Percentiles rank a stretch among this genome's conserved stretches.
Evolutionary conservation across 106 monocot genomes (phyloP).

Genomic region (Platanthera zijinensis): DNA sequence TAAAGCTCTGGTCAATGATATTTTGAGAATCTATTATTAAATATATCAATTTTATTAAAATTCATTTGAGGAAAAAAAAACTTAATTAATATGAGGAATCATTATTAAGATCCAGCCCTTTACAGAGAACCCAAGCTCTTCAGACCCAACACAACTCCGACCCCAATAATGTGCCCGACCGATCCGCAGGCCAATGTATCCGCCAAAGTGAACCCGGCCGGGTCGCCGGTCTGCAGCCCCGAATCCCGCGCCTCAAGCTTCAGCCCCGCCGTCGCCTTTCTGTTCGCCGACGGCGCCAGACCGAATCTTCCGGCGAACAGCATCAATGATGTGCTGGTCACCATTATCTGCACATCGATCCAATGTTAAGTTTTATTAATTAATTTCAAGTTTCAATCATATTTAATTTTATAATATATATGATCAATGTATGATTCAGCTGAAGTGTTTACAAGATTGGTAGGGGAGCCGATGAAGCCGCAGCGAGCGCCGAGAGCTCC

Average conservation of each 20-base stretch:
- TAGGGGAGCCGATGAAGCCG: constrained; percentile 80
- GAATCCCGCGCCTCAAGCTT: constrained; percentile 90
- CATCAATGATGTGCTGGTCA: constrained; percentile 83
- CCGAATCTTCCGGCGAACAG: constrained; percentile 87
- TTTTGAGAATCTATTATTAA: too few relatives aligned
- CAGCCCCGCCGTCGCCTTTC: constrained; percentile 85
- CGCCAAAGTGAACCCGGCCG: constrained; percentile 93
- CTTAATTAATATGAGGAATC: too few relatives aligned
- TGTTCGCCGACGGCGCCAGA: constrained; percentile 83
- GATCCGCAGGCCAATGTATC: constrained; percentile 83
- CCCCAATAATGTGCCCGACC: constrained; percentile 86
- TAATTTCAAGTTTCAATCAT: background rate
- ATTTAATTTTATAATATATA: background rate
- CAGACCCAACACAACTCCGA: constrained; percentile 78
- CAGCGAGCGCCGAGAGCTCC: constrained; percentile 74
- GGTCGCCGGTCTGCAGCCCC: constrained; percentile 94
- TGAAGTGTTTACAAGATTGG: constrained; percentile 93
- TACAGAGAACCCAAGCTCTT: constrained; percentile 65
- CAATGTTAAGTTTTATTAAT: background rate
- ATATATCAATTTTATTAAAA: too few relatives aligned
- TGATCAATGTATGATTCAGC: too few relatives aligned
- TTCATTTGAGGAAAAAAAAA: too few relatives aligned
- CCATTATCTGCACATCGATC: constrained; percentile 71
- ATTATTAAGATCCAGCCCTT: background rate
- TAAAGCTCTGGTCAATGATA: too few relatives aligned